These are phyloP conservation scores for Hemileccinum rubropunctum DNA, from an alignment of 768 basidiomycete genomes.

Conservation along the genomic window DNA sequence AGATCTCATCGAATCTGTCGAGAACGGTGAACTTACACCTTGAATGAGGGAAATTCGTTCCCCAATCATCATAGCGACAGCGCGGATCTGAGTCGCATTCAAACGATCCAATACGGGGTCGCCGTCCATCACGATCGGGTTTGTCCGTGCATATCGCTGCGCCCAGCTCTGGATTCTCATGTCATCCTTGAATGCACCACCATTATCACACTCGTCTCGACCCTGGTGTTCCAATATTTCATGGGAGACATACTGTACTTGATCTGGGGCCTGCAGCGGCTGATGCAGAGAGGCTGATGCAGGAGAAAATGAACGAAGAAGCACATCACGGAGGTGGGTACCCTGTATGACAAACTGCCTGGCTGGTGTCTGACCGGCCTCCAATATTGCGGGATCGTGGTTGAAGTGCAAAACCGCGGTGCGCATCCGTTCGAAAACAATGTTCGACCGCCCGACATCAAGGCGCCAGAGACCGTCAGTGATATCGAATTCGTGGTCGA, in stretches of 20 bases:
- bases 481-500: constrained; percentile 47
- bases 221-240: constrained; percentile 38
- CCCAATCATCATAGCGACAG: constrained; percentile 85
- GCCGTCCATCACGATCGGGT: constrained; percentile 69
- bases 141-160: constrained; percentile 52
- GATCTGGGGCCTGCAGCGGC: constrained; percentile 40
- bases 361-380: constrained; percentile 31
- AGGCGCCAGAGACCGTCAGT: constrained; percentile 56
- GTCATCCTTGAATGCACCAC: constrained; percentile 65
- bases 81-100: constrained; percentile 75
- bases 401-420: constrained; percentile 58
- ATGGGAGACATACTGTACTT: constrained; percentile 36
- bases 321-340: constrained; percentile 66
- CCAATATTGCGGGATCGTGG: constrained; percentile 47
- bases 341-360: constrained; percentile 62
- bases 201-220: constrained; percentile 21
- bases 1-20: background rate
- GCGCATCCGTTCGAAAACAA: constrained; percentile 68
- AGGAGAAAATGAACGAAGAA: constrained; percentile 57
- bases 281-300: constrained; percentile 21
- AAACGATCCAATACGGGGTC: constrained; percentile 68
- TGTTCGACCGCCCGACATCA: constrained; percentile 67
- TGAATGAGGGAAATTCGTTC: constrained; percentile 79
- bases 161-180: constrained; percentile 83
- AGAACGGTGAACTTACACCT: constrained; percentile 53